Conservation (phyloP, 2,329 filamentous ascomycete genomes). For the Byssoonygena ceratinophila region DNA sequence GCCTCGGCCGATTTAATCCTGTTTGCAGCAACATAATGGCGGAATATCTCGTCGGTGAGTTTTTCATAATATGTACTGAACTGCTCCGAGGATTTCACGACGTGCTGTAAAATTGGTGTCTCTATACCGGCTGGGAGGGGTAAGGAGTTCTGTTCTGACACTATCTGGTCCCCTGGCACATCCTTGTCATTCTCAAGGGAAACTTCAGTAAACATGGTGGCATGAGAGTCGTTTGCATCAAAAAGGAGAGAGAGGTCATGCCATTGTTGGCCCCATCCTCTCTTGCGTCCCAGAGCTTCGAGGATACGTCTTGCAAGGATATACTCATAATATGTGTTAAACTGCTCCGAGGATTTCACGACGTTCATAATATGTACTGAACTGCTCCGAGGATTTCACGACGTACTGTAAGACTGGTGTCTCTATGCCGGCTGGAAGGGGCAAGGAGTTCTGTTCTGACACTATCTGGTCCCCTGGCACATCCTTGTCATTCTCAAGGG, state of each 20-base stretch:
- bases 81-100: conserved; percentile 50
- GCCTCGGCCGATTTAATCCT: conserved; percentile 67
- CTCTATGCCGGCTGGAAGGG: conserved; percentile 40
- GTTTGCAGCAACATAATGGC: conserved; percentile 70
- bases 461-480: conserved; percentile 15
- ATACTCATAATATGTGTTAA: conserved; percentile 59
- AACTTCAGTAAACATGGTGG: conserved; percentile 27
- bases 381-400: conserved; percentile 52
- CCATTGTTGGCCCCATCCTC: conserved; percentile 72
- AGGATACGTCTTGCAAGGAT: conserved; percentile 69
- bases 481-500: conserved; percentile 24
- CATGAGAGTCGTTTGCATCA: conserved; percentile 21
- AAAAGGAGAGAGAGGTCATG: too few relatives aligned
- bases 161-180: conserved; percentile 15
- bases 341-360: conserved; percentile 52
- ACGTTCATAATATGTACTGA: conserved; percentile 58
- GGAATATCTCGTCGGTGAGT: conserved; percentile 73
- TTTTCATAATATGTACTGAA: conserved; percentile 61
- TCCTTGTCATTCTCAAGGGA: conserved; percentile 25
- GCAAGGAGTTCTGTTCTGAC: not conserved
- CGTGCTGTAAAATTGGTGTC: conserved; percentile 49
- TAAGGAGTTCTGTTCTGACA: not conserved
- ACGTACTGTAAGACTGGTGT: conserved; percentile 51
- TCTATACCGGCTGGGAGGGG: conserved; percentile 40
- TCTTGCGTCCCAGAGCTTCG: conserved; percentile 59